Base-by-base conservation (phyloP, 2,329 filamentous ascomycete genomes). In the Verticillium nubilum region DNA sequence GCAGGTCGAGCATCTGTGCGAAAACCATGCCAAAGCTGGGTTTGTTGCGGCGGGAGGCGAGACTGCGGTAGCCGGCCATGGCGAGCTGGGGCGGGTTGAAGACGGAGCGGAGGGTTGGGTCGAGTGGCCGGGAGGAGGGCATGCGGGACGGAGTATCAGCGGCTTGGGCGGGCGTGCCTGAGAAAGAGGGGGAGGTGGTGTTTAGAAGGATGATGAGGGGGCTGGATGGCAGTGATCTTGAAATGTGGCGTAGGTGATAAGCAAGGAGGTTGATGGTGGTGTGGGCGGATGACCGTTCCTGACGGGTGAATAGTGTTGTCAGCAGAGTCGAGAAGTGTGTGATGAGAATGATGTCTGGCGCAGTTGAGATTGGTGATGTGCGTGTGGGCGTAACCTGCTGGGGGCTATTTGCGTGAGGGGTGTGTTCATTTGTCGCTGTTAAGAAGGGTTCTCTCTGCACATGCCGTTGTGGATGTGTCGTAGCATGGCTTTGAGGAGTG, bases 131-230 rank as follows among this genome's bases (percentile, higher is more conserved):
- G 29, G 54, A 55, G 9, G 60, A 47, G 42, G n/a, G n/a, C n/a
- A 23, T 47, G 52, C n/a, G 61, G 42, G 25, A 63, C 19, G 29
- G 60, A 58, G 33, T 26, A 23, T 23, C 33, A 7, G 23, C 27
- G 7, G 26, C n/a, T 47, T 23, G 42, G 42, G 42, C 52, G 52
- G 26, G 56, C 42, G 10, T 54, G 4, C 57, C 60, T 9, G 31
- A 58, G 3, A 60, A 26, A 33, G 47, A 37, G 1, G 67, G 67
- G 5, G 70, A 74, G 1, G 79, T 82, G 0, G 78, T 77, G 71
- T 86, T 87, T 59, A 86, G 75, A 2, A 87, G 70, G 60, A 87
- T 68, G 29, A 86, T 72, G 5, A 86, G 74, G 1, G 82, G 78
- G 13, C 70, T 74, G 12, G 73, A 72, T 7, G 71, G 59, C 25